Base-by-base conservation (phyloP, 2,329 filamentous ascomycete genomes). In the Trichophyton simii region DNA sequence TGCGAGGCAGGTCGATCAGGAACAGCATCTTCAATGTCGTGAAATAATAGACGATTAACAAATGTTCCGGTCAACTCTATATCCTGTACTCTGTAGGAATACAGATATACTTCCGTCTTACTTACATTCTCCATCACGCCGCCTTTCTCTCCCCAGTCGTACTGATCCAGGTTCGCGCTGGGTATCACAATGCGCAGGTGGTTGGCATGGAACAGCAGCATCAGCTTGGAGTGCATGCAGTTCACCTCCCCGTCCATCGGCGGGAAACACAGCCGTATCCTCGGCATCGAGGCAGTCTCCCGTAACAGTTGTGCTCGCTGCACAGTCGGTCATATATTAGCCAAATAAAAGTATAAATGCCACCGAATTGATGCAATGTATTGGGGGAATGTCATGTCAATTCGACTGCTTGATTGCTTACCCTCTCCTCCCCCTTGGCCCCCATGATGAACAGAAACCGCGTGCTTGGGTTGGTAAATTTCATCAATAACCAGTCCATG, bases 171-270 rank as follows among this genome's bases (percentile, higher is more conserved):
- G 68, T 99, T 99, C 1, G 91, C 94, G 2, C 87, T 92, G 0
- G 94, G 91, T 1, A 97, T 79, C 0, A 87, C 92, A 52, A 99
- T 80, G 5, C 94, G 84, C 15, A 96, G 74, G 71, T 91, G 85
- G 1, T 76, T 75, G 0, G 82, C 76, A 67, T 90, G 89, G 67
- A 91, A 92, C n/a, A 97, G 79, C 1, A 97, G 75, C 81, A 95
- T 91, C 50, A 97, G 78, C 71, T 99, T 97, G 58, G 90, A 95
- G 73, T 97, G 94, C 91, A 97, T 96, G 67, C 81, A 85, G 25
- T 85, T 87, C 4, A 83, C 75, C 55, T 82, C 78, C 1, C 84
- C 82, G 46, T 83, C 78, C 88, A 96, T 92, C 1, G 82, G 81
- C 15, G 92, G 92, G 69, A 97, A 96, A 70, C 89, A 91, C 61